These are phyloP conservation scores for Xylariaceae sp. DNA, from an alignment of 2,329 filamentous ascomycete genomes.

Conservation along the genomic window DNA sequence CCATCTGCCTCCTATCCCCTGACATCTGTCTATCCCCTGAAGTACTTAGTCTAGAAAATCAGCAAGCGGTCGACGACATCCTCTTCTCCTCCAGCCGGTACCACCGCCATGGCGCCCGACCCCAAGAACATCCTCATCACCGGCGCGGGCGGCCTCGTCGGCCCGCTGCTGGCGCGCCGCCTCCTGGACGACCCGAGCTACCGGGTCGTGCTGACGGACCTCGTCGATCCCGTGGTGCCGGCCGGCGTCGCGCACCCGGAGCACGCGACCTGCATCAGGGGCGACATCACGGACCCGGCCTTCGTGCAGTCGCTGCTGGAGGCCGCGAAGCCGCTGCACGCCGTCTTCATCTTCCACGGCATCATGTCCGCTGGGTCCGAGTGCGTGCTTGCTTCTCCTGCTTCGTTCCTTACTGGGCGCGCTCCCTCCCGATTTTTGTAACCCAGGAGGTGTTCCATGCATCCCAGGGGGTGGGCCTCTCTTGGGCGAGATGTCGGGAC, in stretches of 20 bases:
- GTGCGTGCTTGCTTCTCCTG: too few species aligned
- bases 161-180: slow-evolving; percentile 29
- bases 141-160: slow-evolving; percentile 26
- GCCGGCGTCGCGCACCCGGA: slow-evolving; percentile 37
- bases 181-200: slow-evolving; percentile 33
- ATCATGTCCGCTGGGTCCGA: slow-evolving; percentile 61
- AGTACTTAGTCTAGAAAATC: too few species aligned
- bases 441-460: too few species aligned
- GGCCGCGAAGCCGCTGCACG: slow-evolving; percentile 38
- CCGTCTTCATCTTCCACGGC: slow-evolving; percentile 56
- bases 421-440: too few species aligned
- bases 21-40: too few species aligned
- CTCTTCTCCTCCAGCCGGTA: too few species aligned
- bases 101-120: slow-evolving; percentile 19
- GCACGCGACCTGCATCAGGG: slow-evolving; percentile 41
- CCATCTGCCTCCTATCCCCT: too few species aligned
- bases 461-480: too few species aligned
- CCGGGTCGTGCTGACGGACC: slow-evolving; percentile 41
- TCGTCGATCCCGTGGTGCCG: slow-evolving; percentile 45
- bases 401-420: too few species aligned
- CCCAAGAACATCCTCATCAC: slow-evolving; percentile 28
- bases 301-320: slow-evolving; percentile 34
- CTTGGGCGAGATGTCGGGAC: too few species aligned
- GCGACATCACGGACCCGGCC: slow-evolving; percentile 35
- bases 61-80: too few species aligned